These are phyloP conservation scores for Przewalskia tangutica DNA, from an alignment of 257 asterid species.

Conservation along the genomic window DNA sequence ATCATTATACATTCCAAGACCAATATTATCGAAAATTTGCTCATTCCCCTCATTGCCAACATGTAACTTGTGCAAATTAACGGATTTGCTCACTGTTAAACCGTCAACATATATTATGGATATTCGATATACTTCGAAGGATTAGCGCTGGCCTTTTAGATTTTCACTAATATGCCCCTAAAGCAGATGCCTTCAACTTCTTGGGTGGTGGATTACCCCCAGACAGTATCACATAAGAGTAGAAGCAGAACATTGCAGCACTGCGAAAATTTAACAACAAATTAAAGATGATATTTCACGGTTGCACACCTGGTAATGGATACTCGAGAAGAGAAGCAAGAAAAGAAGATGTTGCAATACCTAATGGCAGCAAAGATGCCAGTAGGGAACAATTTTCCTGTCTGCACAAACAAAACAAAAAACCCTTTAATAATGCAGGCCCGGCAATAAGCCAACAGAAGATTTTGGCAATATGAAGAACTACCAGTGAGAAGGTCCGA, in stretches of 20 bases:
- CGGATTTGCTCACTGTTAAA: background rate
- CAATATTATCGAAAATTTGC: background rate
- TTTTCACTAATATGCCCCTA: background rate
- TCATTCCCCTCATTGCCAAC: background rate
- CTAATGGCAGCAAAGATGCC: constrained; percentile 59
- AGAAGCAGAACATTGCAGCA: constrained; percentile 89
- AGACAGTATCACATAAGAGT: constrained; percentile 65
- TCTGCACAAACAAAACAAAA: constrained; percentile 25
- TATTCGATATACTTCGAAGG: background rate
- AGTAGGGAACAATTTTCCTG: constrained; percentile 47
- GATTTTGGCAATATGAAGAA: background rate
- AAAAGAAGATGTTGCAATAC: constrained; percentile 23
- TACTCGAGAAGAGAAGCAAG: background rate
- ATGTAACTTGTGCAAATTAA: background rate
- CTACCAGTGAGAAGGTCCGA: constrained; percentile 71
- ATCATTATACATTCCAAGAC: background rate
- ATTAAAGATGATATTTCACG: background rate
- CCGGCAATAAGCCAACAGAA: background rate
- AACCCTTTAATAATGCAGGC: background rate
- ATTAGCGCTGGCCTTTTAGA: background rate
- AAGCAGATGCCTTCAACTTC: constrained; percentile 22
- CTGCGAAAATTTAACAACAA: constrained; percentile 13
- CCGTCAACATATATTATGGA: background rate
- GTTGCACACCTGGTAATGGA: background rate
- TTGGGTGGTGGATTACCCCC: constrained; percentile 48